Evolutionary conservation across 2,329 filamentous ascomycete genomes (phyloP).

Genomic region (Aspergillus calidoustus): DNA sequence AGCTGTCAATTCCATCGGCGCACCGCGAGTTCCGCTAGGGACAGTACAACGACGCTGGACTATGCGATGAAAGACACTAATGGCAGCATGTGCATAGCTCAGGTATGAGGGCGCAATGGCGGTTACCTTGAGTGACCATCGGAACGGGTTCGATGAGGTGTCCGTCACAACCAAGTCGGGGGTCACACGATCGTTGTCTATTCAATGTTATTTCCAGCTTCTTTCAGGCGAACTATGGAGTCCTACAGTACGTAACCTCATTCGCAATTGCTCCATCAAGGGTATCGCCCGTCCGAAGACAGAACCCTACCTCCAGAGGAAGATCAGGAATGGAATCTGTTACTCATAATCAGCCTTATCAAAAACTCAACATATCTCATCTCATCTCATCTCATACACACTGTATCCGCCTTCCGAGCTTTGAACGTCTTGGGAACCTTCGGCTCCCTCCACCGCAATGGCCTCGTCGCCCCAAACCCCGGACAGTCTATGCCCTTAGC

Average conservation of each 20-base stretch:
- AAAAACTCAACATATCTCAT: not conserved
- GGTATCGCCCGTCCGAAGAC: not conserved
- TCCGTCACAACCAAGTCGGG: conserved; percentile 1
- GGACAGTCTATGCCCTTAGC: not conserved
- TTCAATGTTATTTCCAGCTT: not conserved
- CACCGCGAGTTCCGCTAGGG: not conserved
- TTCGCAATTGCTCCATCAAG: not conserved
- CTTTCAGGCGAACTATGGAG: not conserved
- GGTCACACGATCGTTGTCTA: conserved; percentile 1
- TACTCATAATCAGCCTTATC: not conserved
- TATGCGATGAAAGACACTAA: not conserved
- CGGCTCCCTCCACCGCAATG: not conserved
- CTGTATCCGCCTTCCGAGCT: not conserved
- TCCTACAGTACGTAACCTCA: not conserved
- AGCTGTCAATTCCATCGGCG: not conserved
- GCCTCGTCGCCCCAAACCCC: not conserved
- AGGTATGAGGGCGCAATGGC: not conserved
- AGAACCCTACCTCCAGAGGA: not conserved
- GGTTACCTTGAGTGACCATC: not conserved
- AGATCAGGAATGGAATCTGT: not conserved
- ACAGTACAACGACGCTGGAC: not conserved
- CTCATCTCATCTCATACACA: not conserved
- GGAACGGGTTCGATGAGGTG: conserved; percentile 1
- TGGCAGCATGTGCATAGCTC: not conserved
- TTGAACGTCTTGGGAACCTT: not conserved